Evolutionary conservation across 2,329 filamentous ascomycete species (phyloP), one percentile per base, ranked within the genome.

Genomic region (Aspergillus viridinutans): DNA sequence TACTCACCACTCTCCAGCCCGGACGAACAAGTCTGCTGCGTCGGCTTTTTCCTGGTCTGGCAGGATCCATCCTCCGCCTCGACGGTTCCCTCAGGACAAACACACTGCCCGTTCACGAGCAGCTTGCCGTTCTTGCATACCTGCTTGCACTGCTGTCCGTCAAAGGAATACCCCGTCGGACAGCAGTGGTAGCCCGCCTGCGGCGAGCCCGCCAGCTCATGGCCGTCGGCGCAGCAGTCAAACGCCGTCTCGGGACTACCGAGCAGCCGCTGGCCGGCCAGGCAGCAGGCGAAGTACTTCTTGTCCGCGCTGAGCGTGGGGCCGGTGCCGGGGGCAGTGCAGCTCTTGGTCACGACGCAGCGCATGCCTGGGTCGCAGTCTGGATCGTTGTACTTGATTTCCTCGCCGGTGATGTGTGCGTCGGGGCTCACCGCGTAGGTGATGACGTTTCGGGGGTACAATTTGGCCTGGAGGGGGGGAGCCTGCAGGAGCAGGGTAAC

Each of bases 191-290:
- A 60, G 4, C 58, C 56, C 10, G 53, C 43, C 9, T 49, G 50
- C 5, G 20, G n/a, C 14, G 58, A 60, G 26, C 58, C 58, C n/a
- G 45, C 56, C 12, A 60, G 52, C 21, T 58, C 58, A 45, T 60
- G 56, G 6, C 50, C 52, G 3, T 35, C 52, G 10, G 55, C 58
- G 21, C 58, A 60, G 58, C 58, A 60, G 20, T 60, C 58, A 17
- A 59, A 59, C 2, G 55, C 58, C 32, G 58, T 59, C 23, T 57
- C 58, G 6, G 50, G 42, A 23, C 42, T 54, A 14, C 58, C 58
- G 3, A 59, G 40, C 17, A 59, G 58, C 5, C 29, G 42, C 55
- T 50, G 58, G 21, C 49, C 47, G 3, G 43, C 4, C 23, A 40
- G 43, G 40, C 58, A 59, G 58, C 58, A 59, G 43, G 55, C 49